Percentiles rank a stretch among this genome's conserved stretches.
phyloP scores from a whole-genome alignment of 2,329 filamentous ascomycete species.

The Xylariaceae sp. region DNA sequence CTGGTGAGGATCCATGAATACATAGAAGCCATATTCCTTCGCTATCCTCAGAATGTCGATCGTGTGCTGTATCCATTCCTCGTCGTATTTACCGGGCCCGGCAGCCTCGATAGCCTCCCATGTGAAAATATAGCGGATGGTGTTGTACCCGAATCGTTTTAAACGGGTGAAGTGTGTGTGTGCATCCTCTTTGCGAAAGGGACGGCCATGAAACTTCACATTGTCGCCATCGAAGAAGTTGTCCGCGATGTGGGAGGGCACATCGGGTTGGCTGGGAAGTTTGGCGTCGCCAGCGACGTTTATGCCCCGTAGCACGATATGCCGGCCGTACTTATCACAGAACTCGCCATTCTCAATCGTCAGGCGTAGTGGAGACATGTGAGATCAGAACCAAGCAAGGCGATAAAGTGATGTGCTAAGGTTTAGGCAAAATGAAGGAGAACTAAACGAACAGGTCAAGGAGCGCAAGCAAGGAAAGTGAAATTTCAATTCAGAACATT shows the following conservation, averaged over 20 bases:
- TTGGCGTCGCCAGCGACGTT: conserved; percentile 92
- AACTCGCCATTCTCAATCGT: conserved; percentile 83
- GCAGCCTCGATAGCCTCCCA: conserved; percentile 98
- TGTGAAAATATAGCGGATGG: conserved; percentile 92
- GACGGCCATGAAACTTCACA: conserved; percentile 82
- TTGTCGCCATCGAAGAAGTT: conserved; percentile 91
- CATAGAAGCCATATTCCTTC: conserved; percentile 86
- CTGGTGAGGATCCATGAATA: conserved; percentile 99
- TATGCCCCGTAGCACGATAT: conserved; percentile 87
- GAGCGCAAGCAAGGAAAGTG: too few relatives aligned
- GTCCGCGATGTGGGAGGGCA: conserved; percentile 72
- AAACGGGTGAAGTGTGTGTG: conserved; percentile 81
- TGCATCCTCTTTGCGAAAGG: conserved; percentile 79
- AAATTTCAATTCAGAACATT: too few relatives aligned
- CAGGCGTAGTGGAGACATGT: conserved; percentile 72
- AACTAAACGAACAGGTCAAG: too few relatives aligned
- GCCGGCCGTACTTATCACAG: conserved; percentile 73
- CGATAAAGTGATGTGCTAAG: too few relatives aligned
- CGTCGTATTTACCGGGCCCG: conserved; percentile 88
- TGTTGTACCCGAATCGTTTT: conserved; percentile 90
- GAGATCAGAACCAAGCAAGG: conserved; percentile 1
- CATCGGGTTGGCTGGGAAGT: conserved; percentile 74
- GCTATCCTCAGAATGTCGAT: conserved; percentile 79
- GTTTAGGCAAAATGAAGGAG: too few relatives aligned
- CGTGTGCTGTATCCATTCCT: conserved; percentile 88